Evolutionary conservation across 1,284 basidiomycete genomes (phyloP).

Genomic region (Puccinia hordei): DNA sequence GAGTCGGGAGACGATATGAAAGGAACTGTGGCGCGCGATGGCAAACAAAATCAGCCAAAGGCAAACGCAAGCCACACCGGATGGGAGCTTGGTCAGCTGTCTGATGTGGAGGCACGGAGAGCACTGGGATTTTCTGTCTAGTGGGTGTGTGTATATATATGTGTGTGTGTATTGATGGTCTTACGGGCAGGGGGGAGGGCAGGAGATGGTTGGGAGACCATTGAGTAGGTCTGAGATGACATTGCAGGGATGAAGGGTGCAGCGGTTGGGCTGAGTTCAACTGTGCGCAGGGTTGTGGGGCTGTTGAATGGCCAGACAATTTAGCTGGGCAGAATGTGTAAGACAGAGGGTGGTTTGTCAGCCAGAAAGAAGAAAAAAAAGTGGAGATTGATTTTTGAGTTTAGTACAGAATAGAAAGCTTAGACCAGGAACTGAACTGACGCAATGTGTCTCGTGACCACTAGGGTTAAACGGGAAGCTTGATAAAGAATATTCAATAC

Average conservation of each 20-base stretch:
- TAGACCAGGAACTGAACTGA: constrained; percentile 9
- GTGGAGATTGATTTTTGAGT: too few relatives aligned
- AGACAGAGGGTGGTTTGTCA: background rate
- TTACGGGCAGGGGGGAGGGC: constrained; percentile 40
- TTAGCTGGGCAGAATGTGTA: background rate
- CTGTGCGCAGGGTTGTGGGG: background rate
- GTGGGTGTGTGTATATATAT: background rate
- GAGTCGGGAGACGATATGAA: constrained; percentile 43
- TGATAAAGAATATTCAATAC: constrained; percentile 21
- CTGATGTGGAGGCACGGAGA: background rate
- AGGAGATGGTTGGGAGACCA: constrained; percentile 40
- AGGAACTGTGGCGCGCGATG: constrained; percentile 26
- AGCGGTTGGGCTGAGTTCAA: constrained; percentile 7
- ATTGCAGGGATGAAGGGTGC: constrained; percentile 11
- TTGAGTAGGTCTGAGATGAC: constrained; percentile 36
- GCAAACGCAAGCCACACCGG: background rate
- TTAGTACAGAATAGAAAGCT: background rate
- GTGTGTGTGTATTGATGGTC: background rate
- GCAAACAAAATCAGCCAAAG: background rate
- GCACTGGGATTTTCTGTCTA: background rate
- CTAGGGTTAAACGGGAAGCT: constrained; percentile 11
- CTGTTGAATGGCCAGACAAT: constrained; percentile 34
- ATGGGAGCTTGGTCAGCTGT: background rate
- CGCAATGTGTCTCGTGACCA: constrained; percentile 28
- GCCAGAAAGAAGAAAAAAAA: background rate